Evolutionary conservation across 495 filamentous ascomycete species (phyloP), one percentile per base, ranked within the genome.

Genomic region (Hyaloscypha bicolor): DNA sequence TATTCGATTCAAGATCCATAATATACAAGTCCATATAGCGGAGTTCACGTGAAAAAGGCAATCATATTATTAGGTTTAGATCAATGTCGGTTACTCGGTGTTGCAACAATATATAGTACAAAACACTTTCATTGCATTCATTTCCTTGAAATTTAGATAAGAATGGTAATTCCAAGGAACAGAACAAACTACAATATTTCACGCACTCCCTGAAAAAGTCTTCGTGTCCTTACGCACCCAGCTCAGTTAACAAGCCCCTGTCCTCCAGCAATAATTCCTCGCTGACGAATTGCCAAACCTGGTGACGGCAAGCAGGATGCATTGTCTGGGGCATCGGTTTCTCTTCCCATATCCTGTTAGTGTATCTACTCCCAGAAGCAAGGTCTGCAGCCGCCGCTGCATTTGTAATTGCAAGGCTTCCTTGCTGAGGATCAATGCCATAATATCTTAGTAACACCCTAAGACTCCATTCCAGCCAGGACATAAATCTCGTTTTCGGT

Each of bases 311-410:
- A 30, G 35, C 61, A 35, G 39, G 51, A 55, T 63, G 22, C 19
- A 22, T 64, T 25, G 61, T 60, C 19, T 64, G 53, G 25, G 61
- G 61, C 67, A 64, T 69, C n/a, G 61, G 61, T 45, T 29, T 35
- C 21, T 2, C 45, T 6, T 63, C 35, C 67, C 67, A 69, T 21
- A 69, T 64, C 42, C 67, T 31, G 60, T 69, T 53, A 21, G 16
- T 14, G 6, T 53, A 53, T 25, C 25, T 25, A 12, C 51, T 2
- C 3, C 51, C 51, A 53, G 19, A 6, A 12, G 9, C 51, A 8
- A n/a, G 9, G 6, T 62, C 31, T 12, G 0, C 11, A 9, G 33
- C 52, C n/a, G 67, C 64, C 1, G 61, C 67, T 6, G 62, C 61
- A 30, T 60, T 19, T 9, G 55, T 37, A 56, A 69, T 69, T 3